Conservation (phyloP, 345 rosid genomes). For the Triadica sebifera region DNA sequence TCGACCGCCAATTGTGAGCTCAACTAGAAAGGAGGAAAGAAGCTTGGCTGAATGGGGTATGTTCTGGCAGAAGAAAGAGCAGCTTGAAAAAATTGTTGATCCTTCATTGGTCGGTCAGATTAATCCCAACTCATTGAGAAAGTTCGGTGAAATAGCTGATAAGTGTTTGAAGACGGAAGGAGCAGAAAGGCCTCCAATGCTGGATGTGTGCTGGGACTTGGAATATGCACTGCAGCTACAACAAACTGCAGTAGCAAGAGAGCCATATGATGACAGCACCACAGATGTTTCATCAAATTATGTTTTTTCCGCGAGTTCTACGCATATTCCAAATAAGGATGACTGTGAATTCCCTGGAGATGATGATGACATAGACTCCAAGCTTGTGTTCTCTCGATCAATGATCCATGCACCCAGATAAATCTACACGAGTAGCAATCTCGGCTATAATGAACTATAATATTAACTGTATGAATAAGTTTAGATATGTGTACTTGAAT, state of each 20-base stretch:
- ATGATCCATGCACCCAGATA: too few species aligned
- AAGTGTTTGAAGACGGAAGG: conserved; percentile 6
- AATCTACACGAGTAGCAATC: too few species aligned
- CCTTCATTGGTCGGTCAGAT: neutral
- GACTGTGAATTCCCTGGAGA: too few species aligned
- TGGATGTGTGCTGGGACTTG: conserved; percentile 16
- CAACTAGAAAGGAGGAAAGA: neutral
- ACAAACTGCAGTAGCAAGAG: conserved; percentile 5
- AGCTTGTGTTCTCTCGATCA: too few species aligned
- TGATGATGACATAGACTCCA: too few species aligned
- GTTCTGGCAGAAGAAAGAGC: conserved; percentile 10
- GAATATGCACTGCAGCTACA: conserved; percentile 16
- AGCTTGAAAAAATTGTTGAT: conserved; percentile 14
- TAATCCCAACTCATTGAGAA: conserved; percentile 9
- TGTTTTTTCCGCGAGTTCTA: too few species aligned
- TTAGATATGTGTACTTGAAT: too few species aligned
- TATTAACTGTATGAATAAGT: too few species aligned
- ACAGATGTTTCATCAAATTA: conserved; percentile 2
- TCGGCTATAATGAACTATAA: too few species aligned
- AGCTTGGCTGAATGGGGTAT: conserved; percentile 17
- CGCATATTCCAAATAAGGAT: too few species aligned
- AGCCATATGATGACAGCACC: conserved; percentile 19
- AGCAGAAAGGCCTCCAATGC: conserved; percentile 9
- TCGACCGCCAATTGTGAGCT: neutral
- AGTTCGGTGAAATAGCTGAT: conserved; percentile 10